Base-by-base conservation (phyloP, 805 yeast species). In the Cyberlindnera amylophila region DNA sequence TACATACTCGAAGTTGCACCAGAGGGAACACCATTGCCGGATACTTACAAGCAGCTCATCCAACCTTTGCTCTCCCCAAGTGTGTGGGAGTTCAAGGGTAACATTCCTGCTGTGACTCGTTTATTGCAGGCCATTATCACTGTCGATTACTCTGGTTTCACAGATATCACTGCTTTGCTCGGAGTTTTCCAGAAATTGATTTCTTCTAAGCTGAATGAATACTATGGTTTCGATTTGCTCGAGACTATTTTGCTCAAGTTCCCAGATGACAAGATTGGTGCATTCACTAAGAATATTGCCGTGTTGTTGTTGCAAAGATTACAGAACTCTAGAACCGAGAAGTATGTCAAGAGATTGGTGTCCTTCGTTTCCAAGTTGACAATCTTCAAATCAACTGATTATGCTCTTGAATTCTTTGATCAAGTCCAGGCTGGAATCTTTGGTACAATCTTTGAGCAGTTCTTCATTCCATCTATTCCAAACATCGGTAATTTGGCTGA, bases 171-270 rank as follows among this genome's bases (percentile, higher is more conserved):
- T 28, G 96, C 97, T 3, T 75, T 93, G 24, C 69, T 93, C 32
- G 99, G 99, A 31, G 96, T 93, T n/a, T 95, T 87, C 71, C 99
- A 95, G 66, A 88, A 90, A 61, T 70, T 93, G 51, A 79, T 93
- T 39, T 80, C 96, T 1, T 87, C 97, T 0, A 85, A 83, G 51
- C 74, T 79, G 13, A 83, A 88, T 54, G 98, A 93, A 55, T 65
- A 66, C 30, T 74, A 79, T 54, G 98, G 97, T 2, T 84, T 93
- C 62, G 98, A 93, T 43, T 67, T 93, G 33, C 65, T 93, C 34
- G 90, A 86, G 58, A 67, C 74, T 3, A 81, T 93, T 37, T 62
- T 91, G 33, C 55, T 77, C 33, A 64, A 72, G 45, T 65, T 88
- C 34, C 81, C 86, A 6, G 53, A 78, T 33, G 59, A 57, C 0